Evolutionary conservation across 495 filamentous ascomycete species (phyloP), one percentile per base, ranked within the genome.

Genomic region (Pseudoneurospora amorphoporcata): DNA sequence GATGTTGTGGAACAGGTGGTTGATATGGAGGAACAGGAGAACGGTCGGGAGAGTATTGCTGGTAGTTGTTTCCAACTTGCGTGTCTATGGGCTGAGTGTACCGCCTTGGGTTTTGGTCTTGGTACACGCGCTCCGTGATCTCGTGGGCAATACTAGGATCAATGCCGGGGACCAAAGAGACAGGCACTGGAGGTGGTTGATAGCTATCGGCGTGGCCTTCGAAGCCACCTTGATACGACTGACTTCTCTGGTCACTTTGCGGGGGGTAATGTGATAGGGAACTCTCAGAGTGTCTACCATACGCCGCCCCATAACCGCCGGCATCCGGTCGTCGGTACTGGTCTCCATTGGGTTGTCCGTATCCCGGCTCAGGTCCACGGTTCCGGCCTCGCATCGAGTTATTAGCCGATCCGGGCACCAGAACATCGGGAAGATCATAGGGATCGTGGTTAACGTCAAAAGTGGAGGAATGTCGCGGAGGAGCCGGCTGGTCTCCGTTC

Each of bases 81-180:
- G 81, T 78, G 29, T 79, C 78, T 39, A 81, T 75, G 41, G 77
- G 83, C 19, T 81, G 79, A 2, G 82, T 82, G 68, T 86, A 85
- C 58, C 80, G 79, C 39, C 83, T 77, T 45, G 77, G 81, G 43
- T 82, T 82, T 70, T 79, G 79, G 19, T 88, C 86, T 35, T 85
- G 80, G 69, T 84, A 80, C 39, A 83, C 79, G 68, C 84, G 82
- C 61, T 90, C 86, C 3, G 86, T 81, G 10, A 89, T 84, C 47
- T 89, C 88, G 32, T 88, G 87, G 9, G 86, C 84, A 58, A 88
- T 80, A 68, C 74, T 79, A 2, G 88, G 86, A 76, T 92, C 90
- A 73, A 92, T 88, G 3, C 92, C 92, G 37, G 91, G 87, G 70
- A 92, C 88, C 29, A 94, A 81, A 61, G 90, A 92, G 29, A 88